Conservation (phyloP, 176 grass and related monocot genomes). For the Tuctoria greenei region DNA sequence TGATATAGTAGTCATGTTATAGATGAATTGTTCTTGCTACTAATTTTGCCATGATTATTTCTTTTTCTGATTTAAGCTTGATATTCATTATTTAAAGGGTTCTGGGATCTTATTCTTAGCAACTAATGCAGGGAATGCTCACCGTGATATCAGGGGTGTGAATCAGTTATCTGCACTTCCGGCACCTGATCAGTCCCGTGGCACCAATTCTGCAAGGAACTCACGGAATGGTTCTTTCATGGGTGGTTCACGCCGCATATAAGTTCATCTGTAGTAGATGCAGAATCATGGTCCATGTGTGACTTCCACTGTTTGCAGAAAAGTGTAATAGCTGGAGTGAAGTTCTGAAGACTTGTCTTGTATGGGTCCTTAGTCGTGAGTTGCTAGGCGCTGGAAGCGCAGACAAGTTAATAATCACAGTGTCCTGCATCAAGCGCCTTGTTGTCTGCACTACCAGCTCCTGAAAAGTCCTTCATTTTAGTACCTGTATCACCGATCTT, state of each 20-base stretch:
- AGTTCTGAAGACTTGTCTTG: not conserved
- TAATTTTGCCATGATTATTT: not conserved
- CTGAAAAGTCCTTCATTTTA: not conserved
- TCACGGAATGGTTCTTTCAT: not conserved
- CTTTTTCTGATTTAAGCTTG: constrained; percentile 10
- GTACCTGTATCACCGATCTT: not conserved
- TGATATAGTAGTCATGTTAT: constrained; percentile 7
- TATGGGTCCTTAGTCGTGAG: not conserved
- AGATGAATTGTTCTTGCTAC: not conserved
- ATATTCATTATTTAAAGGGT: constrained; percentile 21
- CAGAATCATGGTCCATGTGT: not conserved
- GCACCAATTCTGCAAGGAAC: constrained; percentile 23
- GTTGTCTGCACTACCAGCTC: too few relatives aligned
- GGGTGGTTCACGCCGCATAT: not conserved
- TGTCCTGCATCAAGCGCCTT: not conserved
- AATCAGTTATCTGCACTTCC: constrained; percentile 41
- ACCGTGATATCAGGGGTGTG: not conserved
- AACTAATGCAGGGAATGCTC: constrained; percentile 28
- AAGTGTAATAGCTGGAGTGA: not conserved
- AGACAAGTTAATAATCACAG: too few relatives aligned
- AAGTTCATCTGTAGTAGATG: constrained; percentile 13
- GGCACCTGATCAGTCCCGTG: constrained; percentile 25
- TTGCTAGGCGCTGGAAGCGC: too few relatives aligned
- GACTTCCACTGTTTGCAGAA: not conserved
- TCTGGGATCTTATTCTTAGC: not conserved